These are phyloP conservation scores for Asparagopsis taxiformis DNA, from an alignment of 31 red algal species.

Conservation along the genomic window DNA sequence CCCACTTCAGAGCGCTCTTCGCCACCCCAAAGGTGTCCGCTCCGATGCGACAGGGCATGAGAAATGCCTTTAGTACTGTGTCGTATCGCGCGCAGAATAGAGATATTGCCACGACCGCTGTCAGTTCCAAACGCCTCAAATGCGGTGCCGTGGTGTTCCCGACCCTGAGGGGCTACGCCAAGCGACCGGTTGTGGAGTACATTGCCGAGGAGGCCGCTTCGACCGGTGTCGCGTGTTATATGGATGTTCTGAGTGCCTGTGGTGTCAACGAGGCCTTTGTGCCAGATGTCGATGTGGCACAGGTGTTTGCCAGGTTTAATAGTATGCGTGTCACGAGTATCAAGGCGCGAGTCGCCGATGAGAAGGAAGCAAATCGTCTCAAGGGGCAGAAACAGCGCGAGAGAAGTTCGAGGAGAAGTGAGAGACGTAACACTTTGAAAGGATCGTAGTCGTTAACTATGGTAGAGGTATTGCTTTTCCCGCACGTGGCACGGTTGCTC, in stretches of 20 bases:
- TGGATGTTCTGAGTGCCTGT: slow-evolving; percentile 53
- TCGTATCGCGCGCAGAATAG: slow-evolving; percentile 51
- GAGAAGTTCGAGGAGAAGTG: slow-evolving; percentile 27
- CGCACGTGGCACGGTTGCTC: too few species aligned
- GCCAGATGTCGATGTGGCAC: slow-evolving; percentile 54
- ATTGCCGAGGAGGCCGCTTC: slow-evolving; percentile 25
- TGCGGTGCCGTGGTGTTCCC: slow-evolving; percentile 38
- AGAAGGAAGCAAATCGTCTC: slow-evolving; percentile 45
- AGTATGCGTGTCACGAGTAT: slow-evolving; percentile 40
- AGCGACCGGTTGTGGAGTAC: slow-evolving; percentile 34
- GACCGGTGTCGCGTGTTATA: slow-evolving; percentile 53
- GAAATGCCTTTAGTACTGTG: slow-evolving; percentile 47
- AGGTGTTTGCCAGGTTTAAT: slow-evolving; percentile 43
- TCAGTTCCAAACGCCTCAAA: slow-evolving; percentile 45
- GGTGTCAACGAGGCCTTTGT: slow-evolving; percentile 70
- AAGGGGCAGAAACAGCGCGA: not conserved
- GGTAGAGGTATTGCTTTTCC: too few species aligned
- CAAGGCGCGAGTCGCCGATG: slow-evolving; percentile 45
- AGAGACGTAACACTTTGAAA: slow-evolving; percentile 31
- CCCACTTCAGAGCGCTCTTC: slow-evolving; percentile 39
- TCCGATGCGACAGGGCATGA: slow-evolving; percentile 55
- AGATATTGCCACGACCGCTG: slow-evolving; percentile 47
- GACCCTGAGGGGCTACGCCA: slow-evolving; percentile 23
- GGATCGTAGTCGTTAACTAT: slow-evolving; percentile 6
- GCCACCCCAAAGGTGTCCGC: slow-evolving; percentile 30